Conservation (phyloP, 139 green algal genomes). For the Volvox reticuliferus region DNA sequence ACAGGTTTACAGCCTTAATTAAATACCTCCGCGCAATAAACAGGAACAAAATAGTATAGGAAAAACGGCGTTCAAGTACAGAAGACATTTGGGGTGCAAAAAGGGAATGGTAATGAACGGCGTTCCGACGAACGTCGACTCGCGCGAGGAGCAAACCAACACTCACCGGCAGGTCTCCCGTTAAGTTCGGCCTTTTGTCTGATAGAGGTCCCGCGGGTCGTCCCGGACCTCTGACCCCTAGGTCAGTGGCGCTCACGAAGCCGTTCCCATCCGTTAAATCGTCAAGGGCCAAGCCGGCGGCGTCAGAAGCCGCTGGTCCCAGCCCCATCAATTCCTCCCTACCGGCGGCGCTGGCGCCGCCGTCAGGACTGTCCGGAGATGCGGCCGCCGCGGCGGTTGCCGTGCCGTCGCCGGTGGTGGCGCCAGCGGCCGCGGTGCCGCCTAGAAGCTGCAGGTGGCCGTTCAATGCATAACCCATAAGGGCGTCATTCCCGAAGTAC, state of each 20-base stretch:
- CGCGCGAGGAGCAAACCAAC: neutral
- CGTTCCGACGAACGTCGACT: too few relatives aligned
- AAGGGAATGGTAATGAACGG: too few relatives aligned
- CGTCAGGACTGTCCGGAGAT: neutral
- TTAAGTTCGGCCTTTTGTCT: slow-evolving; percentile 14
- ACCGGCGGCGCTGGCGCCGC: neutral
- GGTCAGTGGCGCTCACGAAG: neutral
- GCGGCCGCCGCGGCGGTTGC: neutral
- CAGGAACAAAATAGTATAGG: too few relatives aligned
- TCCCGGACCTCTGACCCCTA: neutral
- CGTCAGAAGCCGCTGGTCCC: neutral
- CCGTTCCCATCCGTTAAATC: neutral
- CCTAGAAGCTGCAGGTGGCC: neutral
- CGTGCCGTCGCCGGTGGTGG: neutral
- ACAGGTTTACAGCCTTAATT: too few relatives aligned
- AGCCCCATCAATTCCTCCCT: neutral
- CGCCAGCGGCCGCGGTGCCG: neutral
- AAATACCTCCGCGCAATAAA: too few relatives aligned
- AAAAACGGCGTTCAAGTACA: too few relatives aligned
- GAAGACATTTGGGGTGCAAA: too few relatives aligned
- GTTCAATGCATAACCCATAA: slow-evolving; percentile 26
- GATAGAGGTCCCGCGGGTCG: slow-evolving; percentile 28
- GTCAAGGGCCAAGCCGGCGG: neutral
- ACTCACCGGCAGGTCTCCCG: slow-evolving; percentile 21
- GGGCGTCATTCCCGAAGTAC: slow-evolving; percentile 21